phyloP scores from a whole-genome alignment of 208 protist genomes.

The Crithidia fasciculata region DNA sequence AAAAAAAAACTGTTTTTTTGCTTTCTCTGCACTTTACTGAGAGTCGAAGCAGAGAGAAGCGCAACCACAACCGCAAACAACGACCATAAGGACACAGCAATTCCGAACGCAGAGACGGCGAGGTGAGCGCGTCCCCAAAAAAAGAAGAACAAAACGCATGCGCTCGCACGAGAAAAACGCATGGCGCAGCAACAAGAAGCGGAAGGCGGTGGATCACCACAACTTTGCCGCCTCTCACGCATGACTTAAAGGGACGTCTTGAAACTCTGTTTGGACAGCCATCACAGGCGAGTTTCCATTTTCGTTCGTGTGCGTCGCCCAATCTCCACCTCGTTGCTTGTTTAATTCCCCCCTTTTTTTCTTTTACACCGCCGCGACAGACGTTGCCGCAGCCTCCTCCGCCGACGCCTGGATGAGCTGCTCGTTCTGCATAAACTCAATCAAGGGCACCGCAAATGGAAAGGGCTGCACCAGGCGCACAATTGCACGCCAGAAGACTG shows the following conservation, averaged over 20 bases:
- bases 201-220: no score
- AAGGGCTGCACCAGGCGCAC: slow-evolving; percentile 52
- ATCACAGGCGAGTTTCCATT: neutral
- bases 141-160: no score
- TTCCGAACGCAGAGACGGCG: no score
- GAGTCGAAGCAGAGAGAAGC: no score
- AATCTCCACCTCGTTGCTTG: no score
- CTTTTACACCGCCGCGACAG: neutral
- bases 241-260: no score
- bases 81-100: neutral
- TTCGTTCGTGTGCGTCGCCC: neutral
- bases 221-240: no score
- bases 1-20: neutral
- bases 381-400: neutral
- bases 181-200: no score
- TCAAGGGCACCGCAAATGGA: slow-evolving; percentile 51
- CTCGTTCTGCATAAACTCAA: slow-evolving; percentile 49
- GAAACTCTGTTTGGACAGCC: no score
- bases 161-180: no score
- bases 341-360: neutral
- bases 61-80: neutral
- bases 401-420: slow-evolving; percentile 15
- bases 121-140: neutral
- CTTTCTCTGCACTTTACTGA: no score
- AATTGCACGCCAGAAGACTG: slow-evolving; percentile 51